These are phyloP conservation scores for Pisolithus tinctorius DNA, from an alignment of 768 basidiomycete species.

Conservation along the genomic window DNA sequence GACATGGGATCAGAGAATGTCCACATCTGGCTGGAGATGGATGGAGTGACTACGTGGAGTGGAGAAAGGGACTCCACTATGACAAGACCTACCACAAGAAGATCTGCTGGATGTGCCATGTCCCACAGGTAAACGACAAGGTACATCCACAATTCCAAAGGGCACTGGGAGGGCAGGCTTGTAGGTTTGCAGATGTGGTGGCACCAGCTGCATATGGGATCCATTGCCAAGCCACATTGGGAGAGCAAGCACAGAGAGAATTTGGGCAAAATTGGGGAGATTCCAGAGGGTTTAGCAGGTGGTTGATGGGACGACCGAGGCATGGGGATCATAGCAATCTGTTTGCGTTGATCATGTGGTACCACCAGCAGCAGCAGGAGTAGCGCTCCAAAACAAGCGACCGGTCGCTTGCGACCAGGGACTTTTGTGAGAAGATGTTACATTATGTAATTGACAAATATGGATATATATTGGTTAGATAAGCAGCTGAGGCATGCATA, in stretches of 20 bases:
- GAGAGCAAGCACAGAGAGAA: background rate
- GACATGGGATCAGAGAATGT: background rate
- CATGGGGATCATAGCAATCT: background rate
- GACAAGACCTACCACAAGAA: background rate
- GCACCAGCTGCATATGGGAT: background rate
- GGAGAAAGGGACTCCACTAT: conserved; percentile 1
- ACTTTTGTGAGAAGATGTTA: no score
- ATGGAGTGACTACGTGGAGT: background rate
- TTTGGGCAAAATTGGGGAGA: background rate
- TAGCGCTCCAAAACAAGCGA: no score
- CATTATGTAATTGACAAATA: no score
- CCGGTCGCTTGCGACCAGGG: no score
- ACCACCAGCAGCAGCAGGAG: no score
- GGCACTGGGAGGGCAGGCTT: background rate
- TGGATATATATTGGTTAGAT: no score
- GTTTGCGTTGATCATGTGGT: background rate
- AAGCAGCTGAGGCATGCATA: no score
- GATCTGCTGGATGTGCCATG: conserved; percentile 8
- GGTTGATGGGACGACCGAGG: background rate
- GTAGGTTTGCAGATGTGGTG: background rate
- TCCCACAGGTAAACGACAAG: background rate
- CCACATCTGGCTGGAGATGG: background rate
- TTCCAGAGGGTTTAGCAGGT: background rate
- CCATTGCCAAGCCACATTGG: background rate
- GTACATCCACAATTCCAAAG: background rate